Conservation (phyloP, 2,329 filamentous ascomycete genomes). For the Lecanosticta acicola region DNA sequence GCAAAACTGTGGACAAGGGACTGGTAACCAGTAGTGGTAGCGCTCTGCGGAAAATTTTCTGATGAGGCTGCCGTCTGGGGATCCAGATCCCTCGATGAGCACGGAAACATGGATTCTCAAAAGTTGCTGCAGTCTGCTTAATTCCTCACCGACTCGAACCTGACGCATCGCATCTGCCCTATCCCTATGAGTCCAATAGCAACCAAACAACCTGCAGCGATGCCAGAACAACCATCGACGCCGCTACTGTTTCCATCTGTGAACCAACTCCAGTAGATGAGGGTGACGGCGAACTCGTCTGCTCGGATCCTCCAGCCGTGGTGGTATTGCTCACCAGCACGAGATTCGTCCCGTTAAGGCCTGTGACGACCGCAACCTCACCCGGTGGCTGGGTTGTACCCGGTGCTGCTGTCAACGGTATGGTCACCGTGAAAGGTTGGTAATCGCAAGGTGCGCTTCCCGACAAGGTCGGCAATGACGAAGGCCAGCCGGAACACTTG, state of each 20-base stretch:
- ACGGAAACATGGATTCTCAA: background rate
- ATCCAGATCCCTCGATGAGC: background rate
- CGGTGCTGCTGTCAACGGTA: no score
- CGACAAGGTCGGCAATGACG: no score
- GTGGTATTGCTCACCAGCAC: no score
- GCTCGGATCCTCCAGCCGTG: no score
- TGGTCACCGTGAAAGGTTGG: no score
- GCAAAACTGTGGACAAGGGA: conserved; percentile 5
- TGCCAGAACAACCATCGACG: background rate
- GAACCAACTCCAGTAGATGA: background rate
- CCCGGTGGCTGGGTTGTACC: no score
- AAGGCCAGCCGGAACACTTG: no score
- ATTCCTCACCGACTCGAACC: background rate
- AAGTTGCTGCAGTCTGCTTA: background rate
- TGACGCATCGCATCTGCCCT: no score
- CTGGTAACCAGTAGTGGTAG: conserved; percentile 2
- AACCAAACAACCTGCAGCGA: background rate
- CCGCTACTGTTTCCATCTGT: background rate
- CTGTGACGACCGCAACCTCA: no score
- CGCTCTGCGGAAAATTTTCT: conserved; percentile 20
- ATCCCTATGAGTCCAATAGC: background rate
- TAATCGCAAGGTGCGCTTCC: no score
- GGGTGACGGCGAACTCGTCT: background rate
- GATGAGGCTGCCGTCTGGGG: background rate
- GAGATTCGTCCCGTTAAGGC: no score